Evolutionary conservation across 768 basidiomycete species (phyloP), one percentile per base, ranked within the genome.

Genomic region (Boletus rubescentipes): DNA sequence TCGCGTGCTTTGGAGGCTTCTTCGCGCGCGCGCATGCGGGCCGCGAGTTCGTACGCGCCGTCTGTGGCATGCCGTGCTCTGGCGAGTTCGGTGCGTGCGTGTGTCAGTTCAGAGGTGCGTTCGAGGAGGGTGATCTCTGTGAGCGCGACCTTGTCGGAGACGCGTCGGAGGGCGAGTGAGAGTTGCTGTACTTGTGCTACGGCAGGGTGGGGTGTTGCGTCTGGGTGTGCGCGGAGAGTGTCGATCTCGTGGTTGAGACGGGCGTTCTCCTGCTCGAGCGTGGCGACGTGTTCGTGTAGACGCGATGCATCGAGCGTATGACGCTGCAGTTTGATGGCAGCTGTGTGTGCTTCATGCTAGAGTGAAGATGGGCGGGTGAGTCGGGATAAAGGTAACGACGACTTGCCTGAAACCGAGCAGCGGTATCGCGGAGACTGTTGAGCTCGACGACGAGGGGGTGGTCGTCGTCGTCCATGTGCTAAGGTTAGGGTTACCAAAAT

Each of bases 321-420:
- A 38, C 79, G 74, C 57, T 89, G 88, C 3, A 91, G 77, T 61
- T 83, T 87, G 38, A 88, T 69, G 4, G 86, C 78, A n/a, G 83
- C 75, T 31, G 72, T 63, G 61, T 88, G 82, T 5, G 86, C 81
- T 71, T 90, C 88, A 68, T 89, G 83, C 89, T 90, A 21, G 23
- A 2, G 23, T 20, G 10, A 9, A 29, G 4, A 16, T 52, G 12
- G 23, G 32, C 21, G 6, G 21, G 37, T 46, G 9, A 14, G 42
- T 18, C 4, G 10, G 2, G 23, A 5, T 8, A n/a, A 23, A 5
- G 9, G 10, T 5, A 0, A 8, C 2, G 0, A 1, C 6, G 1
- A 63, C 32, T 67, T 67, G 77, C 81, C 78, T 83, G 82, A 54
- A 80, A 81, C 14, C 73, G 76, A 35, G 72, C 71, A 3, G 80